Base-by-base conservation (phyloP, 2,329 filamentous ascomycete species). In the Amylocarpus encephaloides region DNA sequence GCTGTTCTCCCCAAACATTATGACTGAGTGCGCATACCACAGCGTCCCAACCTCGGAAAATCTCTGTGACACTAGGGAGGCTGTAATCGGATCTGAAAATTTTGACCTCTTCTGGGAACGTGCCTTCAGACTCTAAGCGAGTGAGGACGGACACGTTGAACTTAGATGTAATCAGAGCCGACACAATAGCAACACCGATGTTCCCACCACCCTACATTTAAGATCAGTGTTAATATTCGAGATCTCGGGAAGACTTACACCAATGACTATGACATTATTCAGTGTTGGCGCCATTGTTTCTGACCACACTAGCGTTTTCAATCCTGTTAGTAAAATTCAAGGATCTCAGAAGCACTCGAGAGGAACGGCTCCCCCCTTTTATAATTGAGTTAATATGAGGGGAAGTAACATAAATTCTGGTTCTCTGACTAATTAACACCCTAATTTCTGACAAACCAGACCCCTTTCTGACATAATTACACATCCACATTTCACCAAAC, bases 241-340 rank as follows among this genome's bases (percentile, higher is more conserved):
- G 12, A 26, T 7, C 7, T 26, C 7, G 7, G 9, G 2, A 1
- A 3, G 12, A 32, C 45, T 47, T 41, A 65, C 54, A 82, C 66
- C 51, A 73, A 74, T 2, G 78, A 73, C 48, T 86, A 75, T 60
- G 85, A 82, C 68, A 84, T 81, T 49, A 82, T 77, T 50, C 82
- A 82, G 22, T 26, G 22, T 26, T 26, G 4, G 22, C 22, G 22
- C 7, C 22, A 26, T 26, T 26, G 7, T 26, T 26, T 26, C 7
- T 7, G 7, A 26, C 22, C 7, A 7, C 22, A 26, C 4, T 26
- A 26, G 22, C 22, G 4, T 7, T 26, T 26, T 26, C 22, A 26
- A 26, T 4, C 22, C 22, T 26, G 7, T 4, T 26, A 26, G 4
- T 26, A 4, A 26, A 26, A 7, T 26, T 4, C 4, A 26, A 7